Conservation (phyloP, 805 yeast genomes). For the Metschnikowia borealis region DNA sequence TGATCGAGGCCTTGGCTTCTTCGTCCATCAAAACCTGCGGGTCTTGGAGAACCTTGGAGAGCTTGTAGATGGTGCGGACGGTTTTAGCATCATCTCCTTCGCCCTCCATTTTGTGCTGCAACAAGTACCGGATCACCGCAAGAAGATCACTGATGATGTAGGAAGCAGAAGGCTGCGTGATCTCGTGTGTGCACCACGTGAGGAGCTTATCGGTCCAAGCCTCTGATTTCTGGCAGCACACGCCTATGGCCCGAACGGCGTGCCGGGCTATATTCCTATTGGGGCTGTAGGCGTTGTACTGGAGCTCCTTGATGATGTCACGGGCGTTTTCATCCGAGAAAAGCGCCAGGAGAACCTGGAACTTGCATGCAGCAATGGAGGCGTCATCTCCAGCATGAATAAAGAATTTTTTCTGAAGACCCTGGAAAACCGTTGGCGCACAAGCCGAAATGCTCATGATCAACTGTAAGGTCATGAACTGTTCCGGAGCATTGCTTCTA, state of each 20-base stretch:
- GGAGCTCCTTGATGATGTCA: slow-evolving; percentile 56
- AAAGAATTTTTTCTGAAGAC: slow-evolving; percentile 46
- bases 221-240: slow-evolving; percentile 47
- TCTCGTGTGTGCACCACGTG: slow-evolving; percentile 57
- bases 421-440: slow-evolving; percentile 21
- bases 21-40: slow-evolving; percentile 19
- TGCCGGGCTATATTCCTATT: slow-evolving; percentile 29
- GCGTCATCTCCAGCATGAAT: slow-evolving; percentile 52
- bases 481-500: slow-evolving; percentile 18
- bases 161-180: slow-evolving; percentile 23
- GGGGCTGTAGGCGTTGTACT: slow-evolving; percentile 45
- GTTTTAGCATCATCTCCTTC: slow-evolving; percentile 29
- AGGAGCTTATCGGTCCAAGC: slow-evolving; percentile 54
- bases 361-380: slow-evolving; percentile 47
- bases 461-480: slow-evolving; percentile 42
- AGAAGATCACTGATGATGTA: slow-evolving; percentile 58
- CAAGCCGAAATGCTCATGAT: slow-evolving; percentile 23
- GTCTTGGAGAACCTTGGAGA: slow-evolving; percentile 26
- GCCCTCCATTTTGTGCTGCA: slow-evolving; percentile 48
- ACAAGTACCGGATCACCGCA: slow-evolving; percentile 65
- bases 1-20: slow-evolving; percentile 72
- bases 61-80: slow-evolving; percentile 49
- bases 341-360: slow-evolving; percentile 53
- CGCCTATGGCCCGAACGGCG: slow-evolving; percentile 60
- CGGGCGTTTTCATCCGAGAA: slow-evolving; percentile 56